Evolutionary conservation across 2,329 filamentous ascomycete species (phyloP).

Genomic region (Diaporthe batatas): DNA sequence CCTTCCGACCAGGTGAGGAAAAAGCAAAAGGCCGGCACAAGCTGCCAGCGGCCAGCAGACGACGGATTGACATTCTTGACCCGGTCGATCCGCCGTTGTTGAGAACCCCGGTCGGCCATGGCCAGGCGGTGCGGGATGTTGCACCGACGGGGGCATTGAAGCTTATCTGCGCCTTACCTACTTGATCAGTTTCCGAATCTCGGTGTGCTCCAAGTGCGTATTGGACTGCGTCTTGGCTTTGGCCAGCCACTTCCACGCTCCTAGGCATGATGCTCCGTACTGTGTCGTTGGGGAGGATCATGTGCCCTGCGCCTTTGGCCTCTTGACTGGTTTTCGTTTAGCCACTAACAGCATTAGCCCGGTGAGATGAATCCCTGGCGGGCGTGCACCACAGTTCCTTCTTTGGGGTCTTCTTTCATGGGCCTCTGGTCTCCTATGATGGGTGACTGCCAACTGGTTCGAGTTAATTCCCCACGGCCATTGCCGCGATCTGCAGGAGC

Average conservation of each 20-base stretch:
- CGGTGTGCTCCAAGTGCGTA: conserved; percentile 14
- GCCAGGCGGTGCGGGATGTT: conserved; percentile 19
- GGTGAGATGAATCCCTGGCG: background rate
- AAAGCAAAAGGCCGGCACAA: conserved; percentile 23
- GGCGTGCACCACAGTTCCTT: background rate
- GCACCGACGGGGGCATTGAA: conserved; percentile 23
- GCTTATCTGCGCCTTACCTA: conserved; percentile 32
- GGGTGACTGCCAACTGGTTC: conserved; percentile 26
- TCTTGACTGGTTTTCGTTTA: background rate
- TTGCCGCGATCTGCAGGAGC: conserved; percentile 29
- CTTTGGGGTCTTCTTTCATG: background rate
- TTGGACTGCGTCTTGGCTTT: conserved; percentile 14
- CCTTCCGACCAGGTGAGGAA: conserved; percentile 20
- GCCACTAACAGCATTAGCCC: background rate
- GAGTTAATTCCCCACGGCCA: conserved; percentile 10
- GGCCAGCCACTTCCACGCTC: background rate
- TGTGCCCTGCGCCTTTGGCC: background rate
- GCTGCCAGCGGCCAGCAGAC: conserved; percentile 10
- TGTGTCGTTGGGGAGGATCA: background rate
- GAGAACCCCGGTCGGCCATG: conserved; percentile 21
- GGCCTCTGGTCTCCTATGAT: background rate
- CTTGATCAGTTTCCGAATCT: conserved; percentile 14
- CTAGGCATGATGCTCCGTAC: background rate
- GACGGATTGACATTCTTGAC: conserved; percentile 10
- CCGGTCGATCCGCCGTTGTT: conserved; percentile 21